Percentiles rank a stretch among this genome's conserved stretches.
Conservation (phyloP, 345 rosid species). For the Arabis hirsuta region DNA sequence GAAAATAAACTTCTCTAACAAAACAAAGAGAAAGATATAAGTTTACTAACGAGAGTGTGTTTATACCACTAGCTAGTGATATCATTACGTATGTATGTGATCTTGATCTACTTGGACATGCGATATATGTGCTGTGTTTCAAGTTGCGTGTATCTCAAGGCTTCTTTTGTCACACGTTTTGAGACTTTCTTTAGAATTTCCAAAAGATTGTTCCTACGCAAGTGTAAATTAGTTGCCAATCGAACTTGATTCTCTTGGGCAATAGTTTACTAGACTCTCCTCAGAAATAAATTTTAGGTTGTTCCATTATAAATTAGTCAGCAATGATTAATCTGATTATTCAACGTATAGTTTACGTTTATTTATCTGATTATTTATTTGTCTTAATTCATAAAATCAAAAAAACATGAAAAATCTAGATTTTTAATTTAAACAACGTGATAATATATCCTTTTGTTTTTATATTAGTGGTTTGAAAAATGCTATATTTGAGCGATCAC, state of each 20-base stretch:
- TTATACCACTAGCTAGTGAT: not conserved
- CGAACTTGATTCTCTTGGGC: slow-evolving; percentile 1
- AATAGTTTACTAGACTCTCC: not conserved
- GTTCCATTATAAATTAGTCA: too few species aligned
- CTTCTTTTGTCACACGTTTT: slow-evolving; percentile 8
- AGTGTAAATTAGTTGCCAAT: slow-evolving; percentile 23
- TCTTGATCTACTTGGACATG: slow-evolving; percentile 3
- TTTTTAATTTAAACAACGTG: too few species aligned
- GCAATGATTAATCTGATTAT: not conserved
- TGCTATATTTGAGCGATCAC: too few species aligned
- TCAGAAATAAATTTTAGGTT: too few species aligned
- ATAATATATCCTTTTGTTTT: too few species aligned
- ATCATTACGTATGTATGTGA: not conserved
- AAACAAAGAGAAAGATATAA: not conserved
- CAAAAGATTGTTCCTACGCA: not conserved
- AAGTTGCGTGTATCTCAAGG: slow-evolving; percentile 8
- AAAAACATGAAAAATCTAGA: too few species aligned
- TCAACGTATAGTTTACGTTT: not conserved
- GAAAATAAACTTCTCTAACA: not conserved
- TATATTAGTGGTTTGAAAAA: too few species aligned
- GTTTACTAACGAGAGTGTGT: not conserved
- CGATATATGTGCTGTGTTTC: not conserved
- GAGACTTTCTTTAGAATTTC: not conserved
- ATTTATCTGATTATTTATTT: too few species aligned
- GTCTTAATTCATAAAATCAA: too few species aligned